A percentile compares a stretch with the other conserved stretches of the same genome.
These are phyloP conservation scores for Lichina pygmaea DNA, from an alignment of 495 filamentous ascomycete genomes.

Conservation along the genomic window DNA sequence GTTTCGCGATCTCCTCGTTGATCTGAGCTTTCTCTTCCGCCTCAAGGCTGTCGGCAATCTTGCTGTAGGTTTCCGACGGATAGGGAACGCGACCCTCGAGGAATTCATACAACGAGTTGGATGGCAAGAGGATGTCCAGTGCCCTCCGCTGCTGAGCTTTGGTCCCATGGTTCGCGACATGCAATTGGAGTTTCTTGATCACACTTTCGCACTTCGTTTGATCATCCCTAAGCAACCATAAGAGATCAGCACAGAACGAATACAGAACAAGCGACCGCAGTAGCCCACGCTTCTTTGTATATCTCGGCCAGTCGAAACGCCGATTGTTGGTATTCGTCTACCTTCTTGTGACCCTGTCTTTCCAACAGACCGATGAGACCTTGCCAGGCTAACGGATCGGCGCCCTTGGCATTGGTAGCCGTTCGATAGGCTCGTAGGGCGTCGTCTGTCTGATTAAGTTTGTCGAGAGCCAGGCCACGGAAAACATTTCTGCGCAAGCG, in stretches of 20 bases:
- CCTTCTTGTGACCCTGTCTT: conserved; percentile 34
- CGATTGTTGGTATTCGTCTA: conserved; percentile 48
- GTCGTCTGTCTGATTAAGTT: conserved; percentile 37
- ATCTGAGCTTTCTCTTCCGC: conserved; percentile 71
- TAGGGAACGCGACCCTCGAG: conserved; percentile 69
- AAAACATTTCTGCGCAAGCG: conserved; percentile 35
- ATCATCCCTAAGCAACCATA: conserved; percentile 20
- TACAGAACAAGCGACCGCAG: background rate
- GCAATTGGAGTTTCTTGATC: conserved; percentile 51
- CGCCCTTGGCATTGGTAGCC: conserved; percentile 35
- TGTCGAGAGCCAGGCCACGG: conserved; percentile 54
- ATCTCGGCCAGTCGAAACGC: conserved; percentile 47
- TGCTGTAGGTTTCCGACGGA: conserved; percentile 56
- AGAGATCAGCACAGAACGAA: too few relatives aligned
- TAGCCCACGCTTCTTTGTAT: conserved; percentile 33
- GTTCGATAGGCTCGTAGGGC: conserved; percentile 50
- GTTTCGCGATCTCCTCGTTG: conserved; percentile 71
- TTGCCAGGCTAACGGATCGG: conserved; percentile 58
- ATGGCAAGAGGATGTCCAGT: conserved; percentile 49
- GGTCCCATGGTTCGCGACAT: conserved; percentile 42
- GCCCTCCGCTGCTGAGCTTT: conserved; percentile 43
- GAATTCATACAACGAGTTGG: conserved; percentile 45
- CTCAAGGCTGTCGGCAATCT: conserved; percentile 65
- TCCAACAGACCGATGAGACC: conserved; percentile 74
- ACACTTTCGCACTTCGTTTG: conserved; percentile 47